These are phyloP conservation scores for Calycina herbarum DNA, from an alignment of 2,329 filamentous ascomycete species.

Conservation along the genomic window DNA sequence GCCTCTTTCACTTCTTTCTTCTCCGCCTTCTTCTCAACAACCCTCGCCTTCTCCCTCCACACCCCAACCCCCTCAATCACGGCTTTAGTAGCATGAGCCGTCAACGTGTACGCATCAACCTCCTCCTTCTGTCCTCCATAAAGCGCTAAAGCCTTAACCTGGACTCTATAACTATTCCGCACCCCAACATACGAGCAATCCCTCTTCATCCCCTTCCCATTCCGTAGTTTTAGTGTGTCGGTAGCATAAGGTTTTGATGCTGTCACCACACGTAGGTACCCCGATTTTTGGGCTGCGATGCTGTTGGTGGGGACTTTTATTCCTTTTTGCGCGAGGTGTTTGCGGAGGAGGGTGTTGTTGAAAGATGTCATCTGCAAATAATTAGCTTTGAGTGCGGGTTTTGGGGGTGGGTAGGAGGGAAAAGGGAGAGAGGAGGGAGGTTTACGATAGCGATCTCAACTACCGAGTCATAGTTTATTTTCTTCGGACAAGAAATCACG, in stretches of 20 bases:
- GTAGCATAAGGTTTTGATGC: constrained; percentile 19
- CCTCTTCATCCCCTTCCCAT: constrained; percentile 25
- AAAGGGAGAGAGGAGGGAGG: neutral
- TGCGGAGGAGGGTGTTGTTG: constrained; percentile 16
- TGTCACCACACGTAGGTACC: constrained; percentile 22
- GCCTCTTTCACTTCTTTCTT: neutral
- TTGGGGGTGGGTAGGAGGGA: neutral
- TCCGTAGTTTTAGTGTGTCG: constrained; percentile 19
- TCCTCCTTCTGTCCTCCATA: constrained; percentile 20
- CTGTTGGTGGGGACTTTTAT: constrained; percentile 11
- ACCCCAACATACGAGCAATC: constrained; percentile 23
- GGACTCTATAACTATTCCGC: constrained; percentile 15
- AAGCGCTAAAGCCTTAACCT: constrained; percentile 15
- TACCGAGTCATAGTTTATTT: constrained; percentile 3
- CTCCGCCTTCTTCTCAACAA: neutral
- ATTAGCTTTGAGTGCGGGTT: neutral
- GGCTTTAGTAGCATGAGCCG: constrained; percentile 10
- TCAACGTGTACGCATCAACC: constrained; percentile 21
- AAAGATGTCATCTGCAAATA: constrained; percentile 25
- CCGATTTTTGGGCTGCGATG: constrained; percentile 13
- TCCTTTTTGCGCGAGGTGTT: constrained; percentile 19
- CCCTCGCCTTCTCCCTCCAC: constrained; percentile 1
- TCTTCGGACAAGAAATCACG: constrained; percentile 16
- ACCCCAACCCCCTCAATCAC: neutral
- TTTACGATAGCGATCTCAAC: constrained; percentile 23